Evolutionary conservation across 495 filamentous ascomycete genomes (phyloP), one percentile per base, ranked within the genome.

Genomic region (Parathielavia hyrcaniae): DNA sequence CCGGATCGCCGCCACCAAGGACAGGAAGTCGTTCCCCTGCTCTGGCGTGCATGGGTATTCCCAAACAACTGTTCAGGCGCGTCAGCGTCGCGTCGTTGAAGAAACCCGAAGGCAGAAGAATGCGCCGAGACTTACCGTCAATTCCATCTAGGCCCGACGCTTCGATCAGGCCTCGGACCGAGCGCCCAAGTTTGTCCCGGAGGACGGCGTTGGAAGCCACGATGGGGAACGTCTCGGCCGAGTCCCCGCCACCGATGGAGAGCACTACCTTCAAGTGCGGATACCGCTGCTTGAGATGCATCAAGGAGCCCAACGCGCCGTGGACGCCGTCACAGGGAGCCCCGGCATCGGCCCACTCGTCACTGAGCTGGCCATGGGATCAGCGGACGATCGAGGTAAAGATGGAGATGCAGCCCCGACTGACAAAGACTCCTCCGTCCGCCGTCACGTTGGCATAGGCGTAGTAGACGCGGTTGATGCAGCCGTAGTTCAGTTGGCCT

Each of bases 221-320:
- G 43, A 78, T 69, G 11, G 90, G 83, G 67, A 95, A 95, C 61
- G 83, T 83, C 64, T 90, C 83, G 62, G 83, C 86, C n/a, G 87
- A 88, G 58, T 80, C 81, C 14, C 86, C 86, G 10, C 88, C 89
- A n/a, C 91, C 91, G 60, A 96, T 80, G n/a, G 91, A 95, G 13
- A 96, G 77, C 41, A 95, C 81, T 35, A 91, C 79, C 59, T 87
- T 86, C 56, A 96, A 76, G 63, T 87, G 81, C n/a, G 79, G 79
- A 65, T 93, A 83, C 63, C 82, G 81, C 60, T 80, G 76, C 69
- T 95, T 96, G 51, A 95, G 73, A 54, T 83, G 77, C 68, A 78
- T 83, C 65, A 95, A 83, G 10, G 91, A 86, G 19, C 85, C 81
- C 30, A 96, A 75, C 59, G 88, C 90, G 34, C 91, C 91, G 50